Conservation (phyloP, 495 filamentous ascomycete species). For the Tuber microsphaerosporum region DNA sequence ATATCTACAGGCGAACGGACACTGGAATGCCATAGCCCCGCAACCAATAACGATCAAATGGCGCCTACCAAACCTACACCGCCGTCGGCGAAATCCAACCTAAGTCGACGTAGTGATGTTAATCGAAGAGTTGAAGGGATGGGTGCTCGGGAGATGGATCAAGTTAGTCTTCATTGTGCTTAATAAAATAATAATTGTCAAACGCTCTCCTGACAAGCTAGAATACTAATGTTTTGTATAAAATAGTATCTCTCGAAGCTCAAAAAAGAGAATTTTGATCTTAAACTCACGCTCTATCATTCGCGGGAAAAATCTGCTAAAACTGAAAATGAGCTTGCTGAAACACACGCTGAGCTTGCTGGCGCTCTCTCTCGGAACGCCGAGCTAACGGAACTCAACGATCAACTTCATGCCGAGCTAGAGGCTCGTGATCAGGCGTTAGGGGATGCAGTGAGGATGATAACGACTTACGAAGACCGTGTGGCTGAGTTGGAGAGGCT, state of each 20-base stretch:
- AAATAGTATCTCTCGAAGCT: slow-evolving; percentile 50
- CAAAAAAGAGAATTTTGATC: slow-evolving; percentile 81
- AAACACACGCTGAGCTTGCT: slow-evolving; percentile 14
- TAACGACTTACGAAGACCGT: slow-evolving; percentile 64
- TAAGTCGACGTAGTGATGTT: slow-evolving; percentile 10
- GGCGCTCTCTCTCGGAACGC: slow-evolving; percentile 42
- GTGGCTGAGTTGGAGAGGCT: slow-evolving; percentile 50
- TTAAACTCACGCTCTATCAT: slow-evolving; percentile 79
- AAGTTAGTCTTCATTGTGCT: slow-evolving; percentile 18
- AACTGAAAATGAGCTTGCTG: slow-evolving; percentile 21
- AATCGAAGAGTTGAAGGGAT: slow-evolving; percentile 28
- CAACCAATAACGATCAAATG: background rate
- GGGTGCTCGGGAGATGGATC: slow-evolving; percentile 32
- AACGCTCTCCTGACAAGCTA: background rate
- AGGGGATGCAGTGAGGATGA: slow-evolving; percentile 73
- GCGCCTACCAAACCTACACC: background rate
- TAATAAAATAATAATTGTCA: background rate
- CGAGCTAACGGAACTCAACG: slow-evolving; percentile 53
- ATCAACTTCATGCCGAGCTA: slow-evolving; percentile 61
- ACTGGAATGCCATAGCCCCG: background rate
- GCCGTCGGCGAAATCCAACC: slow-evolving; percentile 12
- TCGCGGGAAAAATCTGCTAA: slow-evolving; percentile 48
- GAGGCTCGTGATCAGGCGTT: slow-evolving; percentile 70
- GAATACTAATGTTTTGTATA: slow-evolving; percentile 11
- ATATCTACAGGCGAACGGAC: background rate